Base-by-base conservation (phyloP, 129 eudicot species). In the Solidago caesia region DNA sequence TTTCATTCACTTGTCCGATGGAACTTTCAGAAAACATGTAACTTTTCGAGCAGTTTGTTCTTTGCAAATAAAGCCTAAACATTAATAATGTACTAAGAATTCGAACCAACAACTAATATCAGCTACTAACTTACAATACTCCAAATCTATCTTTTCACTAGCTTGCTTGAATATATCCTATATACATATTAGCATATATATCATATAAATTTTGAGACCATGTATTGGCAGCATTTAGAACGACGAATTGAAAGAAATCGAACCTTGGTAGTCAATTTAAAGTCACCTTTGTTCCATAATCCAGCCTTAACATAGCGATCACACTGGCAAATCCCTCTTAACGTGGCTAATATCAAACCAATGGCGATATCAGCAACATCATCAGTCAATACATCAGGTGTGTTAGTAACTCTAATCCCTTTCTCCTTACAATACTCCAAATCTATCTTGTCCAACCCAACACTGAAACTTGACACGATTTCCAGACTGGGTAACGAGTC, bases 341-440 rank as follows among this genome's bases (percentile, higher is more conserved):
- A 69, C 8, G 85, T 79, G 3, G 91, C 80, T 76, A 89, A 16
- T 13, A 87, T 80, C 84, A 89, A 79, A 1, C 81, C 81, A 49
- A 89, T 86, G 0, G 95, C 91, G 75, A 84, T 61, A 21, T 89
- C 95, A 51, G 95, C 95, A 7, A 89, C 95, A 44, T 89, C 95
- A 2, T 89, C 89, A 0, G 95, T 89, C 71, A 84, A 80, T 44
- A 83, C 91, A 75, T 86, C 89, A 2, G 95, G 95, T 16, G 87
- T 86, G 73, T 86, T 83, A 0, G 87, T 86, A 29, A 89, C 95
- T 78, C 84, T 79, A 73, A 89, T 77, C 4, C 95, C 89, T 74
- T 78, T 86, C 76, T 79, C 85, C 79, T 81, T 82, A 71, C 95
- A 89, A 70, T 86, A 67, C 9, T 1, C 91, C 79, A 89, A 68